phyloP scores from a whole-genome alignment of 2,329 filamentous ascomycete genomes.

The Epichloe gansuensis region DNA sequence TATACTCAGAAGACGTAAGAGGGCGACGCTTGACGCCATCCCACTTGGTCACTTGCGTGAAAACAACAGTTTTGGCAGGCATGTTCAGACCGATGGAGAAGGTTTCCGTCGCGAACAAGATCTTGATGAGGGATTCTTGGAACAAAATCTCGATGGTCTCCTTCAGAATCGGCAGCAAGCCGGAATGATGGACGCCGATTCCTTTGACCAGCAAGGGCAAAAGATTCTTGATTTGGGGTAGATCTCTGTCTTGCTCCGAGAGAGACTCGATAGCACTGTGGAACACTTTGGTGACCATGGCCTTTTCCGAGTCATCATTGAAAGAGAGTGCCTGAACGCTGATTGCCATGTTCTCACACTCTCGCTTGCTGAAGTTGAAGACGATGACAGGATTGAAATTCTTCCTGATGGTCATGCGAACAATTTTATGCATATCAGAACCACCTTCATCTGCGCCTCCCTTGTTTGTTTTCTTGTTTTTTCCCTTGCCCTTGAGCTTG shows the following conservation, averaged over 20 bases:
- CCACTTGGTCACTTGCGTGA: constrained; percentile 91
- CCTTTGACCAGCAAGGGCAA: constrained; percentile 79
- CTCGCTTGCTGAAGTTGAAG: constrained; percentile 97
- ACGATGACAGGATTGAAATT: constrained; percentile 97
- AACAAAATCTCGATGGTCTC: constrained; percentile 98
- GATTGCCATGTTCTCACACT: constrained; percentile 83
- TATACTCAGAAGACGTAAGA: constrained; percentile 88
- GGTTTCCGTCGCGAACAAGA: constrained; percentile 93
- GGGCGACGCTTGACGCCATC: constrained; percentile 72
- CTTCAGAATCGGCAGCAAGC: constrained; percentile 87
- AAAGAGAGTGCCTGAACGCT: constrained; percentile 79
- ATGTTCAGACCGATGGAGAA: constrained; percentile 99
- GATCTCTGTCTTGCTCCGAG: constrained; percentile 75
- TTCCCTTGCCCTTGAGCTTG: constrained; percentile 74
- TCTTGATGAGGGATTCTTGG: constrained; percentile 95
- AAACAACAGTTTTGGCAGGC: constrained; percentile 99
- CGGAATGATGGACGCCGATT: constrained; percentile 95
- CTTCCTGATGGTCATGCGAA: constrained; percentile 97
- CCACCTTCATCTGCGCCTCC: constrained; percentile 62
- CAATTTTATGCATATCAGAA: constrained; percentile 90
- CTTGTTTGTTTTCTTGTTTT: constrained; percentile 85
- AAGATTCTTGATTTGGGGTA: constrained; percentile 85
- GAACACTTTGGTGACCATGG: constrained; percentile 89
- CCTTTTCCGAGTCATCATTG: constrained; percentile 92
- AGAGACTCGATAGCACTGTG: constrained; percentile 84